Base-by-base conservation (phyloP, 2,329 filamentous ascomycete genomes). In the Colletotrichum sp. region DNA sequence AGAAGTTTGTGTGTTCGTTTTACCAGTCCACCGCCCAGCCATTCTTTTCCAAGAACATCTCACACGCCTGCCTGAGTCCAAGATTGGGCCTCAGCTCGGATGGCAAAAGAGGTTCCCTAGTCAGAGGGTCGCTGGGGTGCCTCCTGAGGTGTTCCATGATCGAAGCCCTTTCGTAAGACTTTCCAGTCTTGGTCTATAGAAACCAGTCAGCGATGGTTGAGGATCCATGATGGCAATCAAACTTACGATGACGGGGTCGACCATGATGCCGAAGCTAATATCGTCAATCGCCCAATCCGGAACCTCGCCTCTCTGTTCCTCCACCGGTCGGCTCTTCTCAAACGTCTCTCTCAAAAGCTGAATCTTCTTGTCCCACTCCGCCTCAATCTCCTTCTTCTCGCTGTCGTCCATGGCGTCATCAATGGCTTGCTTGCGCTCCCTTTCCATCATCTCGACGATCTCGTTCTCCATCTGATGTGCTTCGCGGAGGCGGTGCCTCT, bases 21-120 rank as follows among this genome's bases (percentile, higher is more conserved):
- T 87, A 98, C 94, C 95, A 99, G 83, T 98, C 96, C 52, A 95
- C 96, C 1, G 96, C 95, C 95, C 97, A 98, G 12, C 95, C 96
- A 80, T 98, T 98, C 79, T 95, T 88, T 32, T 94, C 90, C 75
- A 98, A 87, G 80, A 98, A 99, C 79, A 97, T 95, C 62, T 95
- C 92, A 81, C 95, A 98, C 0, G 95, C 96, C 69, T 95, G 91
- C 83, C 93, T 95, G 74, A 99, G 87, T 1, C 91, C 94, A 60
- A 98, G 89, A 83, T 99, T 99, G 0, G 95, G 94, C 57, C 96
- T 89, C 70, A 99, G 84, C 60, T 98, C 95, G 2, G 88, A 86
- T 1, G 92, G 88, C 0, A 85, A 85, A 65, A 98, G 88, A 0
- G 94, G 92, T 77, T 96, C 93, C 57, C 96, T 89, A 1, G 96